Evolutionary conservation across 345 rosid genomes (phyloP).

Genomic region (Dipteronia dyeriana): DNA sequence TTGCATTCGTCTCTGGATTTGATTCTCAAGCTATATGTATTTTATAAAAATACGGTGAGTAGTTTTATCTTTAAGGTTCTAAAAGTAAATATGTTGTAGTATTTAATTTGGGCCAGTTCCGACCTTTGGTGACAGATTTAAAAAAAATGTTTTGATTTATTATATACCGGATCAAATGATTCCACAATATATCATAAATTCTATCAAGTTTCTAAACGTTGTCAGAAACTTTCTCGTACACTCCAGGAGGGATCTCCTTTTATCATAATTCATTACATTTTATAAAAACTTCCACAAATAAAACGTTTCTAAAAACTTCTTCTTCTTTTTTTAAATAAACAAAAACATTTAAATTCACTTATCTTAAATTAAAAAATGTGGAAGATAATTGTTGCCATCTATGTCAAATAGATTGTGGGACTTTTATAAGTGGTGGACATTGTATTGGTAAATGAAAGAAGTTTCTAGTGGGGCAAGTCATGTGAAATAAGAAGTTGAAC

Average conservation of each 20-base stretch:
- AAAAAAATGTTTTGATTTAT: too few relatives aligned
- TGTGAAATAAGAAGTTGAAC: not conserved
- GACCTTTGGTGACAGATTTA: too few relatives aligned
- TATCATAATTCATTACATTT: too few relatives aligned
- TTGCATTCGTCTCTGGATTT: too few relatives aligned
- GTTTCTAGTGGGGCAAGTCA: not conserved
- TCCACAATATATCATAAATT: too few relatives aligned
- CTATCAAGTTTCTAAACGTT: not conserved
- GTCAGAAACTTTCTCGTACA: not conserved
- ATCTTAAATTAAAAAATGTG: not conserved
- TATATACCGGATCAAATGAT: too few relatives aligned
- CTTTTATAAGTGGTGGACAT: not conserved
- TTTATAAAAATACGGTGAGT: too few relatives aligned
- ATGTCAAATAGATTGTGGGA: not conserved
- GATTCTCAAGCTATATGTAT: too few relatives aligned
- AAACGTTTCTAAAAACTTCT: not conserved
- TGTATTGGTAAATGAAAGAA: not conserved
- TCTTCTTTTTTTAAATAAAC: too few relatives aligned
- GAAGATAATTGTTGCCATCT: not conserved
- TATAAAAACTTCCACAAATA: not conserved
- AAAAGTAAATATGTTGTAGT: too few relatives aligned
- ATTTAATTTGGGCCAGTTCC: too few relatives aligned
- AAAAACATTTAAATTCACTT: not conserved
- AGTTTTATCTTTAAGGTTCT: too few relatives aligned
- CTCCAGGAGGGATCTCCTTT: not conserved